Base-by-base conservation (phyloP, 805 yeast genomes). In the Pichia cabralensis region DNA sequence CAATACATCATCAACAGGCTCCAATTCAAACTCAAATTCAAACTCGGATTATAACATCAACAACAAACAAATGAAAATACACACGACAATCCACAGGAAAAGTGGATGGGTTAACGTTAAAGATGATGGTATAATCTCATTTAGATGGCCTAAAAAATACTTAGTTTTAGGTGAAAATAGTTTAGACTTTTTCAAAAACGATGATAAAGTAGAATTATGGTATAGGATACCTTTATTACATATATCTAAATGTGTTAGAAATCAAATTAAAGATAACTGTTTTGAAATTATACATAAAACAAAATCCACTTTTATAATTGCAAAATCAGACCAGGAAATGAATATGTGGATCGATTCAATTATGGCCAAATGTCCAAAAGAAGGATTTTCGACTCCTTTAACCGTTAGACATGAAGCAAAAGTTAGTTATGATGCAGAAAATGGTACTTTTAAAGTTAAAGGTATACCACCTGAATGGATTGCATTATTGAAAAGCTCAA, bases 361-460 rank as follows among this genome's bases (percentile, higher is more conserved):
- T 42, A 75, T 79, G 39, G 72, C 83, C 12, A 78, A 78, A 54
- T 79, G 85, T 46, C 88, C 88, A 1, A 60, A 51, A 46, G 62
- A 51, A 31, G 60, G 67, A 3, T 96, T 92, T 9, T 86, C 96
- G 3, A 78, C 77, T 26, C 99, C 99, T 7, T 83, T 89, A 13
- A 88, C 89, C 56, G 89, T 89, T 56, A 85, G 95, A 9, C 98
- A 94, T 55, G 82, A 79, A 50, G 96, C 88, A 13, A 92, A 82
- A 54, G 89, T 82, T 18, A 88, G 88, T 1, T 81, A 79, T 49
- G 94, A 82, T 53, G 89, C 92, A 4, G 77, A 81, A 20, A 70
- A 68, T 46, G 79, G 79, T 14, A 67, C 65, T 35, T 68, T 71
- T 45, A 67, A 72, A 14, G 74, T 73, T 7, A 61, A 71, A 35